Evolutionary conservation across 2,329 filamentous ascomycete genomes (phyloP), one percentile per base, ranked within the genome.

Genomic region (Fusarium falciforme): DNA sequence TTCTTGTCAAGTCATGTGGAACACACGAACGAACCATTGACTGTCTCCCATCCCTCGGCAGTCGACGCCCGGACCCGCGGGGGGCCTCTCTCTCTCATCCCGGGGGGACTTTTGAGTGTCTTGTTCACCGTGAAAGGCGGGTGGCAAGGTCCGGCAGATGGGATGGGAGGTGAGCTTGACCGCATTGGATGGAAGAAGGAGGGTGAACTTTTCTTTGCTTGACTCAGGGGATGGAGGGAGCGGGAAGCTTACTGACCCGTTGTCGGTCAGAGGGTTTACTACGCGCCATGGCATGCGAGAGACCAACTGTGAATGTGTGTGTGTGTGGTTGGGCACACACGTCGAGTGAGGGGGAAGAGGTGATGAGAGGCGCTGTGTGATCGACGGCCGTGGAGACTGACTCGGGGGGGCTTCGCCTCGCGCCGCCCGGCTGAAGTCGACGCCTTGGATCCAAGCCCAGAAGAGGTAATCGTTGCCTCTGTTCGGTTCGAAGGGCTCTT

Each of bases 21-120:
- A 16, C 40, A 27, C 20, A 58, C 29, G 16, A 61, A 63, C 20
- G 67, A 59, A 67, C 67, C 59, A 68, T 64, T 52, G 49, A 38
- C 49, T n/a, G 20, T 25, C 17, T 25, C 22, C 42, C 20, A 38
- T 31, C 70, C 42, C 49, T 70, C 55, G 67, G 62, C 63, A 73
- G 67, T 73, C 63, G 40, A 71, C 63, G 64, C 71, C 71, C 67
- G 67, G 71, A 60, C 71, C 71, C 71, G 67, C 71, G 71, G n/a
- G 42, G 44, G 55, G 44, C 22, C 42, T 6, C 44, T 17, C 22
- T 27, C 25, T 31, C 59, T 71, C 67, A 65, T 55, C 58, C 36
- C 52, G 60, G 63, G 67, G 71, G 71, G 65, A 69, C 71, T 73
- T 73, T 73, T 73, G 70, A 47, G 29, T 42, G 38, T 27, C 14